Evolutionary conservation across 176 grass and related monocot species (phyloP), one percentile per base, ranked within the genome.

Genomic region (Zea luxurians): DNA sequence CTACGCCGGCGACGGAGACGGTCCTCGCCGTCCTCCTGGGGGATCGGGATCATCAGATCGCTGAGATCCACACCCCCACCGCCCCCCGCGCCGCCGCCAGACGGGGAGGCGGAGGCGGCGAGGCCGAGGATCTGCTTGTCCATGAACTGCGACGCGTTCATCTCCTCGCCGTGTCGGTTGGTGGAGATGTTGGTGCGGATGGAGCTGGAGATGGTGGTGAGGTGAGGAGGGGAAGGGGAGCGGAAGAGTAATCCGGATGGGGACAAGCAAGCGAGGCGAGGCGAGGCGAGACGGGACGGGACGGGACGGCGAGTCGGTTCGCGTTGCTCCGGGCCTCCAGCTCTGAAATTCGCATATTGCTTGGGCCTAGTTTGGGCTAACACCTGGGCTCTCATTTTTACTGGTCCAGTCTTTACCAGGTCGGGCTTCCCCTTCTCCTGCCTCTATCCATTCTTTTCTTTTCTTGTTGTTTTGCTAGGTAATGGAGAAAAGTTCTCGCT

Each of bases 31-130:
- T 84, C 86, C 80, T 90, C 91, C 80, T 82, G 82, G 2, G 88
- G 88, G n/a, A 55, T 49, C 45, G 86, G 86, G 58, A 74, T 84
- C 82, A 91, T 86, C 85, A 88, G 83, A 90, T 93, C 91, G 55
- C 88, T 68, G n/a, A 93, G 75, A 60, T 93, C 86, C 40, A 53
- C 71, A 8, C 79, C 15, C 0, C 84, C 84, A 3, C 68, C 62
- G 41, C 13, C 47, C 10, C 7, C 62, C 4, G 50, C 84, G 5
- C 20, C 86, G 11, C 81, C 1, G 47, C 62, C 12, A 45, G 74
- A 43, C 36, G 60, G 55, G 17, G 82, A 15, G 49, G 83, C 54
- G 76, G 77, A 86, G 46, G 83, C 80, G 37, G 85, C 74, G 4
- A 87, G 81, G 66, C 58, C 77, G n/a, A 84, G 74, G 78, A 89